A percentile compares a stretch with the other conserved stretches of the same genome.
Conservation (phyloP, 1,284 basidiomycete genomes). For the Ceratorhiza oryzae-sativae region DNA sequence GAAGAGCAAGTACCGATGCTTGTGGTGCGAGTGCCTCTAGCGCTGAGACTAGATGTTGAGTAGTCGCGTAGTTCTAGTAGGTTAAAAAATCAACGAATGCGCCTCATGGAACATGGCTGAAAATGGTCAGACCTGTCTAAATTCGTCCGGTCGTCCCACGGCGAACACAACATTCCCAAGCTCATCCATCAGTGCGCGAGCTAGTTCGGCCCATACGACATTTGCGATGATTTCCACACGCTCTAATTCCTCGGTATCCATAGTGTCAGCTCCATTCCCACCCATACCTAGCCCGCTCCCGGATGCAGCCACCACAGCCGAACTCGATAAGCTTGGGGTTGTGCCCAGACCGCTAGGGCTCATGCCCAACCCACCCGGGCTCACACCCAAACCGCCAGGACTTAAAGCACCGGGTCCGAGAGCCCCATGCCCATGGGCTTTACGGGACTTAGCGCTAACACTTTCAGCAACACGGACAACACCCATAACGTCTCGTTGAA, state of each 20-base stretch:
- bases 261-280: not conserved
- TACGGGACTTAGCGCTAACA: slow-evolving; percentile 57
- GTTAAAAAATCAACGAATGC: not conserved
- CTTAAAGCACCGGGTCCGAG: not conserved
- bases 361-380: slow-evolving; percentile 24
- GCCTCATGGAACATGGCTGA: not conserved
- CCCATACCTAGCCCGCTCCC: not conserved
- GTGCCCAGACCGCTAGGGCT: slow-evolving; percentile 37
- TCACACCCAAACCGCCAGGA: slow-evolving; percentile 16
- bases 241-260: slow-evolving; percentile 46
- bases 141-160: slow-evolving; percentile 87
- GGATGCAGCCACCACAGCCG: not conserved
- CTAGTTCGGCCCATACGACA: slow-evolving; percentile 88
- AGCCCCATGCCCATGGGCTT: slow-evolving; percentile 16
- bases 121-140: slow-evolving; percentile 72
- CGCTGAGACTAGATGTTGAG: slow-evolving; percentile 83
- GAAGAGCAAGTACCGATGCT: slow-evolving; percentile 71
- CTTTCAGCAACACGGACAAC: slow-evolving; percentile 64
- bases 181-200: slow-evolving; percentile 79
- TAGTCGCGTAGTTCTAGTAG: slow-evolving; percentile 78
- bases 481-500: slow-evolving; percentile 74
- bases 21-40: slow-evolving; percentile 86
- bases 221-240: slow-evolving; percentile 84
- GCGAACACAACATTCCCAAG: slow-evolving; percentile 86
- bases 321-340: not conserved